Evolutionary conservation across 2,329 filamentous ascomycete species (phyloP), one percentile per base, ranked within the genome.

Genomic region (Fusarium sp.): DNA sequence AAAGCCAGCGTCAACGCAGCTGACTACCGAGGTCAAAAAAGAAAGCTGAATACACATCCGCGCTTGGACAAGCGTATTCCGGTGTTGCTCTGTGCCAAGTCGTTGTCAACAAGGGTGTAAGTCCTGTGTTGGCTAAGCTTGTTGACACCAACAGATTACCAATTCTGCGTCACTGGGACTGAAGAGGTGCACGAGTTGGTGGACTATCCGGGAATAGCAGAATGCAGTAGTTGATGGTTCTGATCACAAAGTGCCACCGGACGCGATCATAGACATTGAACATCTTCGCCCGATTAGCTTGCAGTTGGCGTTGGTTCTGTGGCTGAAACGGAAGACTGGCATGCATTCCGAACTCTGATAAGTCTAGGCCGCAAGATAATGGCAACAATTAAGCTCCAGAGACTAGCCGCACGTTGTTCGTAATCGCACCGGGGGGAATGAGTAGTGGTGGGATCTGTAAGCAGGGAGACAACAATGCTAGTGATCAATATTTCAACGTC

Each of bases 261-360:
- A 59, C 31, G 16, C 45, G 39, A 67, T 67, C 53, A 51, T n/a
- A 30, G 45, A 46, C 43, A 51, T 26, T 45, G 25, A 58, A 16
- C 44, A 64, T 51, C 54, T 49, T 61, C 23, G 4, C 31, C 44
- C 16, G 16, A 30, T 70, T 46, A 51, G 46, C 52, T 48, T 44
- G 26, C 26, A 48, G 25, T 37, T 34, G 31, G 37, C 19, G 31
- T 43, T 51, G 21, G 57, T 51, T 57, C 46, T 31, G 49, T 72
- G 70, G 71, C 72, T 72, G 70, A 74, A 74, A 74, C 72, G 19
- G 34, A 61, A 63, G 67, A 69, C 63, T 72, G 71, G 66, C 49
- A 74, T 74, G 71, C n/a, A 63, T 46, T 39, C 37, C 49, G 42
- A 73, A 61, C 55, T 61, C 70, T 67, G 56, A 55, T 42, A 25